Percentiles rank a stretch among this genome's conserved stretches.
Conservation (phyloP, 2,329 filamentous ascomycete species). For the Ophiostoma perfectum region DNA sequence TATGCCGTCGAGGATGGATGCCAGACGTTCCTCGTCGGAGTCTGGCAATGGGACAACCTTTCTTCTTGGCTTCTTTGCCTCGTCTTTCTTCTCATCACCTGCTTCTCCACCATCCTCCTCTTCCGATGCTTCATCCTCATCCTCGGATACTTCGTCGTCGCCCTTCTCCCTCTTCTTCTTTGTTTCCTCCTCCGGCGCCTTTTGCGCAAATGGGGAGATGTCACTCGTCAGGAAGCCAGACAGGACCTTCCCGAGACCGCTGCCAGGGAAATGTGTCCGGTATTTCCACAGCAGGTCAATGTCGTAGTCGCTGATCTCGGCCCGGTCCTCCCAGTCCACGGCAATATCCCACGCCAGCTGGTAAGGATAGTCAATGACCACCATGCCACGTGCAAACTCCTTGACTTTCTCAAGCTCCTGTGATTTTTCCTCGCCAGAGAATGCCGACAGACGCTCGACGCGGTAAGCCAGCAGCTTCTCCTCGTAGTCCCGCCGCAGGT, state of each 20-base stretch:
- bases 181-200: conserved; percentile 12
- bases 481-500: conserved; percentile 75
- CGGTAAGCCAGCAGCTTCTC: conserved; percentile 81
- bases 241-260: conserved; percentile 75
- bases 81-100: conserved; percentile 4
- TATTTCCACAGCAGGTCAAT: conserved; percentile 73
- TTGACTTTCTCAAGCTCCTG: conserved; percentile 67
- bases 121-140: background rate
- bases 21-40: conserved; percentile 69
- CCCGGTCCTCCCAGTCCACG: conserved; percentile 80
- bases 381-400: conserved; percentile 82
- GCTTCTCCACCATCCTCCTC: background rate
- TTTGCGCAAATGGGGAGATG: conserved; percentile 70
- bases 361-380: conserved; percentile 89
- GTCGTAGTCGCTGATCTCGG: conserved; percentile 71
- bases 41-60: conserved; percentile 45
- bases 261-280: conserved; percentile 74
- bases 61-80: conserved; percentile 32
- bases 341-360: conserved; percentile 85
- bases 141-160: background rate
- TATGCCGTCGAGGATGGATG: conserved; percentile 74
- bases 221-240: conserved; percentile 76
- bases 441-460: conserved; percentile 68
- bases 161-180: conserved; percentile 23
- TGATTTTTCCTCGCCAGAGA: conserved; percentile 60